Evolutionary conservation across 352 stramenopile species (phyloP).

Genomic region (Stephanocyclus meneghinianus): DNA sequence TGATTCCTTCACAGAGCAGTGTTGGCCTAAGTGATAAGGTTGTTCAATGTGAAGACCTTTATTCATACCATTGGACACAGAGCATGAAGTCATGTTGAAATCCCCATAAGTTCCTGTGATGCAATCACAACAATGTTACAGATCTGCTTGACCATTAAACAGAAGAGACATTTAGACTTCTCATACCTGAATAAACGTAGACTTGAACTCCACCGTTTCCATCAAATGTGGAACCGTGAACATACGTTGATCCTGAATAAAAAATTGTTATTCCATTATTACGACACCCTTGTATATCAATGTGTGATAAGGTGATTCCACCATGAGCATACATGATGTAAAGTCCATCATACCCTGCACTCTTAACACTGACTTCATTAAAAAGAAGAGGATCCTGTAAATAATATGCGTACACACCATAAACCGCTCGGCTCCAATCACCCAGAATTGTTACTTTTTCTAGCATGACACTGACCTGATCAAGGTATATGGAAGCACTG

Average conservation of each 20-base stretch:
- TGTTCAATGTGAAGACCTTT: neutral
- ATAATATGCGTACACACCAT: conserved; percentile 3
- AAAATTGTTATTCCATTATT: neutral
- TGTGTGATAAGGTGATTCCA: neutral
- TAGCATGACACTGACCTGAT: conserved; percentile 15
- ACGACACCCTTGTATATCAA: neutral
- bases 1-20: conserved; percentile 5
- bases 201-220: neutral
- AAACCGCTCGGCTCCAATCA: neutral
- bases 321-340: neutral
- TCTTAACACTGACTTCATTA: conserved; percentile 8
- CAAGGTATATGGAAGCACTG: conserved; percentile 11
- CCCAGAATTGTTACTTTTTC: conserved; percentile 9
- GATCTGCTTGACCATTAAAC: neutral
- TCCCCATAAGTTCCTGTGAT: neutral
- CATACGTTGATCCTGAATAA: neutral
- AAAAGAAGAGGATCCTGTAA: neutral
- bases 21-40: neutral
- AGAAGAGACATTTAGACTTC: neutral
- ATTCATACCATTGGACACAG: neutral
- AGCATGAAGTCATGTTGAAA: neutral
- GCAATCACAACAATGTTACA: neutral
- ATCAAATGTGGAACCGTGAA: neutral
- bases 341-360: neutral
- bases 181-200: neutral